phyloP scores from a whole-genome alignment of 192 early-diverging fungal genomes.

The Coemansia sp. region DNA sequence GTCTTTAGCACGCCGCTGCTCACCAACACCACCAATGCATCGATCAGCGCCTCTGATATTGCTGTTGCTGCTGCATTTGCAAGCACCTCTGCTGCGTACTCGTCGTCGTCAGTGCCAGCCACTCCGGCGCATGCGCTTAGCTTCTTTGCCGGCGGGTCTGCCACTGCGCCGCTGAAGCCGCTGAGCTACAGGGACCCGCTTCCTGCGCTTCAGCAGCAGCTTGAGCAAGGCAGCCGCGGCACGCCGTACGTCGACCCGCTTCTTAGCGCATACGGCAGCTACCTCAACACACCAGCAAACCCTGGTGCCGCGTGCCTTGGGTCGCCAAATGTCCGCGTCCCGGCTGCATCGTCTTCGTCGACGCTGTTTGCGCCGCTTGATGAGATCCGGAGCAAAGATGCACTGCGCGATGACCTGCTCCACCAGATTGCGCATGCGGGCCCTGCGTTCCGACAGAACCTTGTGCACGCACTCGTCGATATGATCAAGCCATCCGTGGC shows the following conservation, averaged over 20 bases:
- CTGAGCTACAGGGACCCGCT: constrained; percentile 4
- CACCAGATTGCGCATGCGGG: constrained; percentile 27
- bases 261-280: constrained; percentile 37
- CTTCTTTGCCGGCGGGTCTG: constrained; percentile 10
- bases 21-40: not conserved
- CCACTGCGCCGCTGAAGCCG: constrained; percentile 18
- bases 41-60: not conserved
- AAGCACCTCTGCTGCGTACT: constrained; percentile 1
- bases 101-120: constrained; percentile 24
- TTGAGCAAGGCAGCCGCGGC: not conserved
- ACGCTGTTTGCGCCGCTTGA: constrained; percentile 53
- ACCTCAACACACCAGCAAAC: constrained; percentile 36
- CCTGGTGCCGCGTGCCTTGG: constrained; percentile 8
- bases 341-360: not conserved
- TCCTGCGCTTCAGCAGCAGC: not conserved
- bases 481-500: constrained; percentile 35
- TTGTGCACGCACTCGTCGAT: constrained; percentile 52
- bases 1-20: constrained; percentile 29
- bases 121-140: constrained; percentile 17
- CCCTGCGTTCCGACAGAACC: constrained; percentile 34
- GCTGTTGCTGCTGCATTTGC: not conserved
- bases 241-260: constrained; percentile 14
- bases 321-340: not conserved
- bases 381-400: constrained; percentile 33
- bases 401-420: constrained; percentile 20